A percentile compares a stretch with the other conserved stretches of the same genome.
phyloP scores from a whole-genome alignment of 805 yeast species.

The Metschnikowia kunwiensis region DNA sequence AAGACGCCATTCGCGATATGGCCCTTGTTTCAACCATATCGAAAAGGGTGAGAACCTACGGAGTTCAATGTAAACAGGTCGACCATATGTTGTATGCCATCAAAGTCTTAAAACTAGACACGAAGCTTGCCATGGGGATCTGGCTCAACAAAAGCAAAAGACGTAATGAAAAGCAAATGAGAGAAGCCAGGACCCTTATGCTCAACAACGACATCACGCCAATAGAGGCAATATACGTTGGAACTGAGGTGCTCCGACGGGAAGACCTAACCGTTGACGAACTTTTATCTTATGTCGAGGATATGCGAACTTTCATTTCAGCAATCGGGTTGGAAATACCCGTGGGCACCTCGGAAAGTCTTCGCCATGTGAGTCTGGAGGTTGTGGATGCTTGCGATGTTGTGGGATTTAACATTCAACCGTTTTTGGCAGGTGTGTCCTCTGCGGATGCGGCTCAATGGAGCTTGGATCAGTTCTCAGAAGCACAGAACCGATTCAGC shows the following conservation, averaged over 20 bases:
- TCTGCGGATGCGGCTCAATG: conserved; percentile 50
- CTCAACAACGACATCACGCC: conserved; percentile 38
- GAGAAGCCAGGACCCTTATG: conserved; percentile 42
- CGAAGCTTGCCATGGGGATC: conserved; percentile 59
- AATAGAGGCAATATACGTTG: conserved; percentile 54
- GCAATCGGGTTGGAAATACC: conserved; percentile 39
- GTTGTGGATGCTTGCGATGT: conserved; percentile 49
- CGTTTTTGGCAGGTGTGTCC: conserved; percentile 59
- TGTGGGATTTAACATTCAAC: conserved; percentile 63
- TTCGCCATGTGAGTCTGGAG: conserved; percentile 41
- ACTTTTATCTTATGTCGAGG: conserved; percentile 41
- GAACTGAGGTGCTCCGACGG: conserved; percentile 61
- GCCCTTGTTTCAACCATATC: conserved; percentile 59
- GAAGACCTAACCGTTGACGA: conserved; percentile 41
- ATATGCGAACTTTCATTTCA: conserved; percentile 38
- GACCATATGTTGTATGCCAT: conserved; percentile 53
- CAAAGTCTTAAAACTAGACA: conserved; percentile 44
- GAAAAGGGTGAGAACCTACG: conserved; percentile 53
- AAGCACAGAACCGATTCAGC: conserved; percentile 29
- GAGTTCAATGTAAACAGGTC: conserved; percentile 60
- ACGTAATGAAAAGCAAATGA: conserved; percentile 46
- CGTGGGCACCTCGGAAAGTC: conserved; percentile 63
- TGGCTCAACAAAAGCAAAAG: conserved; percentile 53
- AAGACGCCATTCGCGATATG: conserved; percentile 54
- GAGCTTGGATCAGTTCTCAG: conserved; percentile 40